Percentiles rank a stretch among this genome's conserved stretches.
These are phyloP conservation scores for Termitomyces sp. DNA, from an alignment of 768 basidiomycete genomes.

Conservation along the genomic window DNA sequence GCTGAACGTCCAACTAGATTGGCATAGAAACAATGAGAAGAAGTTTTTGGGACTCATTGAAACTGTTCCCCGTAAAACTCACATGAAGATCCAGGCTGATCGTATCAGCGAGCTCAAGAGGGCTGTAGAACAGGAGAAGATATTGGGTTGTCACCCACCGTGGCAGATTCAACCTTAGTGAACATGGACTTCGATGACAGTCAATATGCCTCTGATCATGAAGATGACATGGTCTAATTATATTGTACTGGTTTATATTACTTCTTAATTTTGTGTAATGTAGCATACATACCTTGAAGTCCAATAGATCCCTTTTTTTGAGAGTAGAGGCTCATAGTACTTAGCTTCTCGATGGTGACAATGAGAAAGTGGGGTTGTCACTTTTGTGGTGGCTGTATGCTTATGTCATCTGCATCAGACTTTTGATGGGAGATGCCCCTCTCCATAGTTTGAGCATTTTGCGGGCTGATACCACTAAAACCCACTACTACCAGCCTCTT, in stretches of 20 bases:
- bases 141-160: neutral
- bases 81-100: neutral
- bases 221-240: neutral
- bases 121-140: neutral
- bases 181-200: neutral
- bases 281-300: neutral
- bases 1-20: too few relatives aligned
- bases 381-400: too few relatives aligned
- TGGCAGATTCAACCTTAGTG: neutral
- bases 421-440: too few relatives aligned
- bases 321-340: neutral
- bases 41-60: neutral
- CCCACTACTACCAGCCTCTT: too few relatives aligned
- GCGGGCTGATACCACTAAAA: too few relatives aligned
- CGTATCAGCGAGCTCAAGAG: neutral
- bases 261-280: neutral
- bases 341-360: too few relatives aligned
- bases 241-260: neutral
- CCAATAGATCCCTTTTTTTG: neutral
- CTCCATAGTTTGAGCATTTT: too few relatives aligned
- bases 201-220: slow-evolving; percentile 1
- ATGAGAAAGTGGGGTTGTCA: too few relatives aligned
- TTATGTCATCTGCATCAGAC: too few relatives aligned
- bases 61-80: neutral
- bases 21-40: neutral